A percentile compares a stretch with the other conserved stretches of the same genome.
phyloP scores from a whole-genome alignment of 2,329 filamentous ascomycete genomes.

The Chaetomium globosum region DNA sequence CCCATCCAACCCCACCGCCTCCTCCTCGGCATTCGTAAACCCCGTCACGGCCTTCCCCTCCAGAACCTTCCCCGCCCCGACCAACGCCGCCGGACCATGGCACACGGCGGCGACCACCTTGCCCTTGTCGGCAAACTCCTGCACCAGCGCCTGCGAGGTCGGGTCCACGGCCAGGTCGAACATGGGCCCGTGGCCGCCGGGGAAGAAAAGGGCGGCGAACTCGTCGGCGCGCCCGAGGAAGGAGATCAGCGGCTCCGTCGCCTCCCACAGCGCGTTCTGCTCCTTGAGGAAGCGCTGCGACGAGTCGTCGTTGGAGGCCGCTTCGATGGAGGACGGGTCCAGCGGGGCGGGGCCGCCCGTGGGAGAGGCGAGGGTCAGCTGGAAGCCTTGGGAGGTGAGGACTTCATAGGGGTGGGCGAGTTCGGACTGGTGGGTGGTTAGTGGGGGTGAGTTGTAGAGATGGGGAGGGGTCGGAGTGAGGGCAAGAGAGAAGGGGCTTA shows the following conservation, averaged over 20 bases:
- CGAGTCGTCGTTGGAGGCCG: constrained; percentile 57
- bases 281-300: constrained; percentile 58
- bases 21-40: constrained; percentile 62
- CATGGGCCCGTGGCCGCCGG: constrained; percentile 66
- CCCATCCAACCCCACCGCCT: constrained; percentile 44
- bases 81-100: constrained; percentile 67
- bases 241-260: constrained; percentile 60
- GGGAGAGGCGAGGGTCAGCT: constrained; percentile 63
- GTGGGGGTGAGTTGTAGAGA: not conserved
- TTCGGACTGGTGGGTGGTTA: constrained; percentile 52
- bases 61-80: constrained; percentile 53
- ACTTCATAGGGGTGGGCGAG: constrained; percentile 66
- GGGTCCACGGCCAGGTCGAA: constrained; percentile 64
- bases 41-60: constrained; percentile 61
- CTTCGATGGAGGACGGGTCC: constrained; percentile 60
- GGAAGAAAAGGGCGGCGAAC: constrained; percentile 64
- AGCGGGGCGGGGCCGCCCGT: constrained; percentile 64
- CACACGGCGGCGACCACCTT: constrained; percentile 70
- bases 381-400: constrained; percentile 53
- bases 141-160: constrained; percentile 61
- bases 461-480: no score
- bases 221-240: constrained; percentile 60
- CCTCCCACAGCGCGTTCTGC: constrained; percentile 63
- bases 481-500: constrained; percentile 41
- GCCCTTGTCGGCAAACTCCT: constrained; percentile 62